phyloP scores from a whole-genome alignment of 768 basidiomycete species.

The Russula vinacea region DNA sequence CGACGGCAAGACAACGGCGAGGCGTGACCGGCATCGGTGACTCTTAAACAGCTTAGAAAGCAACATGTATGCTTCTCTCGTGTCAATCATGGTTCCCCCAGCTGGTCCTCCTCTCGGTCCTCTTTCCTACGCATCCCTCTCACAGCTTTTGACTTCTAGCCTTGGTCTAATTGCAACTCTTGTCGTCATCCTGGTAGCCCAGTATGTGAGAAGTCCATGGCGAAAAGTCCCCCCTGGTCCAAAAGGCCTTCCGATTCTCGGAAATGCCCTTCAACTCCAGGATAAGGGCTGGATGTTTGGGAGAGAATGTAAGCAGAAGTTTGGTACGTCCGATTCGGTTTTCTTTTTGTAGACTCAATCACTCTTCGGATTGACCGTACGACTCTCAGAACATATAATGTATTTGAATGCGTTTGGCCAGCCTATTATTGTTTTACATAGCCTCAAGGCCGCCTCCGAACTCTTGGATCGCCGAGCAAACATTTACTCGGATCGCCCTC shows the following conservation, averaged over 20 bases:
- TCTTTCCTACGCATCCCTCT: no score
- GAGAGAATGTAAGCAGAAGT: constrained; percentile 1
- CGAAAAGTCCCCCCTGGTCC: constrained; percentile 11
- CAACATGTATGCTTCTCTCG: no score
- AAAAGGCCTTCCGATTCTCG: constrained; percentile 9
- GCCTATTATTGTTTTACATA: constrained; percentile 36
- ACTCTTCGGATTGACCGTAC: neutral
- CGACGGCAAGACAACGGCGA: no score
- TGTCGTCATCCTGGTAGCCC: neutral
- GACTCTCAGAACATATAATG: constrained; percentile 12
- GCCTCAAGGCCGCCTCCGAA: constrained; percentile 36
- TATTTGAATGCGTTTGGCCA: constrained; percentile 10
- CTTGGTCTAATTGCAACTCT: neutral
- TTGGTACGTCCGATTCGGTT: no score
- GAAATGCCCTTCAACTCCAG: constrained; percentile 2
- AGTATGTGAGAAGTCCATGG: constrained; percentile 15
- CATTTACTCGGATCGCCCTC: constrained; percentile 35
- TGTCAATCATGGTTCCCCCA: no score
- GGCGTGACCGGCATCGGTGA: no score
- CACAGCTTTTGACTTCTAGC: neutral
- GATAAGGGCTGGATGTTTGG: constrained; percentile 7
- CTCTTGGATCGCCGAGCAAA: constrained; percentile 39
- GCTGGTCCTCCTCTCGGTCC: neutral
- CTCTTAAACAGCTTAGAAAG: no score
- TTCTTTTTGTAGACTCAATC: no score